Conservation (phyloP, 768 basidiomycete genomes). For the Baorangia bicolor region DNA sequence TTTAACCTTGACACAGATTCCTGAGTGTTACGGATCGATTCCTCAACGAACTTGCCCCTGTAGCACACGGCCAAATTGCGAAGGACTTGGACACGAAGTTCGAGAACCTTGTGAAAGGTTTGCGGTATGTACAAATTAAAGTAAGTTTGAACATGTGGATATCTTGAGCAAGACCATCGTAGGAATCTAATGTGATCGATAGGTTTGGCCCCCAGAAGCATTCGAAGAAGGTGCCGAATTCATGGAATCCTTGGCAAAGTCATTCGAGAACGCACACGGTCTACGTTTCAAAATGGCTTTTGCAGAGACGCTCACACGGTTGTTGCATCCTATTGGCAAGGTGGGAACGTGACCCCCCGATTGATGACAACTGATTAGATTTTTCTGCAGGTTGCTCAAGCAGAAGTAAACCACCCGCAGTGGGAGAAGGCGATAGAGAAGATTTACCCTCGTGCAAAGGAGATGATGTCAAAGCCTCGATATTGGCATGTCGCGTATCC, state of each 20-base stretch:
- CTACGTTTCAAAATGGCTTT: constrained; percentile 79
- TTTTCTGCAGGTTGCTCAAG: constrained; percentile 75
- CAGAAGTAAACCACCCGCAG: constrained; percentile 91
- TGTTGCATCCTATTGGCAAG: constrained; percentile 89
- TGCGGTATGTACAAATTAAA: constrained; percentile 82
- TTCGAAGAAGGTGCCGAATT: constrained; percentile 95
- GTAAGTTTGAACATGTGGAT: constrained; percentile 35
- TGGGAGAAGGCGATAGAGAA: constrained; percentile 91
- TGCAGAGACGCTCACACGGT: constrained; percentile 72
- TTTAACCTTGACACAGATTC: constrained; percentile 50
- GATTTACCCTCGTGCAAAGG: constrained; percentile 77
- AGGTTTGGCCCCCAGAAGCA: constrained; percentile 93
- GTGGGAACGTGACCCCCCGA: constrained; percentile 34
- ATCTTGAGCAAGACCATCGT: not conserved
- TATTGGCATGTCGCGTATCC: constrained; percentile 91
- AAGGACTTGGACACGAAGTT: constrained; percentile 82
- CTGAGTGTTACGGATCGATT: constrained; percentile 93
- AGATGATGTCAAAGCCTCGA: constrained; percentile 84
- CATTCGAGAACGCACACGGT: constrained; percentile 83
- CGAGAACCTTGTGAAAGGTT: constrained; percentile 80
- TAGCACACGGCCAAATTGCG: constrained; percentile 70
- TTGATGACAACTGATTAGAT: not conserved
- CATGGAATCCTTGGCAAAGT: constrained; percentile 76
- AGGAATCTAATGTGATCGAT: not conserved
- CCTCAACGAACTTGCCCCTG: constrained; percentile 71